Evolutionary conservation across 148 eudicot genomes (phyloP).

Genomic region (Chenopodium suecicum): DNA sequence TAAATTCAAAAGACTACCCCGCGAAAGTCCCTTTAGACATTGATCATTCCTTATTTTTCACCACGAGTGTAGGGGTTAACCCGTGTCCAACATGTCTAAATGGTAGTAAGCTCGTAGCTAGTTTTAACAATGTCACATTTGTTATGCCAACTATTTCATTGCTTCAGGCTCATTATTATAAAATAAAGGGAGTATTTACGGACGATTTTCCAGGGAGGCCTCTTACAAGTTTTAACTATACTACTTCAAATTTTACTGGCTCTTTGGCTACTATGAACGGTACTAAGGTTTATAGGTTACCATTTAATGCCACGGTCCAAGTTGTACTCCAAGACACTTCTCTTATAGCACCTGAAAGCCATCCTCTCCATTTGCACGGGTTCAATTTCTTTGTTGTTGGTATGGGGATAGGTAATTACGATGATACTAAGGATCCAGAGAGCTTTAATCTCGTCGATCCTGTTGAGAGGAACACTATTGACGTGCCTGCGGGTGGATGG

Average conservation of each 20-base stretch:
- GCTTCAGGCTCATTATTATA: constrained; percentile 65
- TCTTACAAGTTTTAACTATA: constrained; percentile 46
- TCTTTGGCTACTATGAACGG: constrained; percentile 50
- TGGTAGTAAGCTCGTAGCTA: constrained; percentile 51
- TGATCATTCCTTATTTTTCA: constrained; percentile 53
- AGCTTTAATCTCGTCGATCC: constrained; percentile 72
- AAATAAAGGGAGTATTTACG: constrained; percentile 54
- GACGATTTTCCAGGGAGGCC: constrained; percentile 74
- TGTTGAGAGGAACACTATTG: constrained; percentile 65
- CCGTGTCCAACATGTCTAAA: constrained; percentile 59
- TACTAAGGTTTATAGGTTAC: constrained; percentile 51
- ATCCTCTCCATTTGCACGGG: constrained; percentile 71
- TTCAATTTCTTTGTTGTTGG: constrained; percentile 66
- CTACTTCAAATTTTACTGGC: constrained; percentile 46
- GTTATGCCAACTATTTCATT: constrained; percentile 60
- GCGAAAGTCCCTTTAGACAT: constrained; percentile 47
- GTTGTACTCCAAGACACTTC: constrained; percentile 61
- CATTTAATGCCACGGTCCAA: constrained; percentile 61
- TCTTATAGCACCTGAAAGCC: constrained; percentile 63
- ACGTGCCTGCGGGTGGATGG: constrained; percentile 49
- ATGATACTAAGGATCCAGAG: constrained; percentile 44
- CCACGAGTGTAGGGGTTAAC: constrained; percentile 59
- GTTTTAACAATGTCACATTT: constrained; percentile 65
- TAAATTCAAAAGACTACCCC: constrained; percentile 55
- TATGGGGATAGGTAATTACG: constrained; percentile 57